Percentiles rank a stretch among this genome's conserved stretches.
These are phyloP conservation scores for Aspergillus affinis DNA, from an alignment of 495 filamentous ascomycete species.

Conservation along the genomic window DNA sequence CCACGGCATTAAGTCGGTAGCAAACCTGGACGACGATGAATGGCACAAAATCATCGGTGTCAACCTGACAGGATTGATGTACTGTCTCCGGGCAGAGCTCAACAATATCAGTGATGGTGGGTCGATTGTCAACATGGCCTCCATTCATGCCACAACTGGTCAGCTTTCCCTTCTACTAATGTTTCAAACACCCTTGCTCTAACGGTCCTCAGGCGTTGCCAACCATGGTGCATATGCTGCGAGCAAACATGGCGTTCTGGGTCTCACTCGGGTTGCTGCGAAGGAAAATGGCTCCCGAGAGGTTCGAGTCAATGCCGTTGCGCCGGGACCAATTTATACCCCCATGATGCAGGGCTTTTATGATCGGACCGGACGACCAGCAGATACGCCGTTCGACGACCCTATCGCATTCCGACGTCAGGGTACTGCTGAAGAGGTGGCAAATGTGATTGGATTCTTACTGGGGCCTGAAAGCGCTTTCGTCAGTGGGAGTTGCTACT, in stretches of 20 bases:
- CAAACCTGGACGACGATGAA: not conserved
- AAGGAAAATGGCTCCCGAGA: constrained; percentile 1
- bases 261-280: not conserved
- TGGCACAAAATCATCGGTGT: not conserved
- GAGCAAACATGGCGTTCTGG: constrained; percentile 1
- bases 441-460: constrained; percentile 47
- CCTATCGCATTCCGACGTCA: constrained; percentile 39
- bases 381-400: not conserved
- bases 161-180: not conserved
- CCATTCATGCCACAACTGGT: constrained; percentile 1
- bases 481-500: constrained; percentile 39
- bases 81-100: constrained; percentile 3
- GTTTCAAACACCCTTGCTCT: not conserved
- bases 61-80: not conserved
- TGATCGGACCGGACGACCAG: not conserved
- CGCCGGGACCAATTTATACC: not conserved
- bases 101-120: not conserved
- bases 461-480: constrained; percentile 39
- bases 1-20: not conserved
- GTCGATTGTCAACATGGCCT: not conserved
- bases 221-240: not conserved
- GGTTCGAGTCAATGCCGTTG: constrained; percentile 6
- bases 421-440: constrained; percentile 48
- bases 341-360: constrained; percentile 1
- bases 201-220: not conserved